Evolutionary conservation across 2,329 filamentous ascomycete genomes (phyloP).

Genomic region (Leptographium flavum): DNA sequence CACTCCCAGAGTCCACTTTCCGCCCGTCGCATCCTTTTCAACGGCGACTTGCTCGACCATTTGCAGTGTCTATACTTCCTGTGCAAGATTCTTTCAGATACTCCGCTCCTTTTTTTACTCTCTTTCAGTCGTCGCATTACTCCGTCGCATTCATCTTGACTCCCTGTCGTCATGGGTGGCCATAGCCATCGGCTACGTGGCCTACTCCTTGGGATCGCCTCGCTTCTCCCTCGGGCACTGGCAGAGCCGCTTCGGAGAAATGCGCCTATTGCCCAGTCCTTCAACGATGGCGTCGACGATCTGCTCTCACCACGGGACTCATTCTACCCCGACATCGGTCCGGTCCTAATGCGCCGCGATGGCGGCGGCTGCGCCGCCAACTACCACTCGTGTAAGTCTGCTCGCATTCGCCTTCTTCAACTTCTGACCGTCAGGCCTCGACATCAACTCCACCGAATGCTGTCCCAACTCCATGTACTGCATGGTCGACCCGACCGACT

Average conservation of each 20-base stretch:
- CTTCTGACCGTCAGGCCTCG: slow-evolving; percentile 11
- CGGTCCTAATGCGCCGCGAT: slow-evolving; percentile 5
- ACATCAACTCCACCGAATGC: slow-evolving; percentile 15
- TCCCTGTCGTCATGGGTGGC: too few relatives aligned
- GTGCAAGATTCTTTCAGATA: background rate
- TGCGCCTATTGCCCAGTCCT: background rate
- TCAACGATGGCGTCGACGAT: background rate
- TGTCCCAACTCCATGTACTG: slow-evolving; percentile 17
- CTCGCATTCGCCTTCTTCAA: background rate
- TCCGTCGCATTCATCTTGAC: background rate
- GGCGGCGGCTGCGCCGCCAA: slow-evolving; percentile 5
- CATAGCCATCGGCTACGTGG: background rate
- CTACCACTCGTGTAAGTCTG: slow-evolving; percentile 9
- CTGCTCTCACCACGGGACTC: background rate
- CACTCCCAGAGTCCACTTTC: too few relatives aligned
- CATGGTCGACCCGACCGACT: slow-evolving; percentile 15
- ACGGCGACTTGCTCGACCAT: too few relatives aligned
- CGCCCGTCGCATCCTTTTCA: too few relatives aligned
- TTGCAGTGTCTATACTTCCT: too few relatives aligned
- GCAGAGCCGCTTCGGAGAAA: background rate
- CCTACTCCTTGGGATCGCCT: background rate
- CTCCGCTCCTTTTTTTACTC: background rate
- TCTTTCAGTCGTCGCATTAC: too few relatives aligned
- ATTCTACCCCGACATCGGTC: background rate
- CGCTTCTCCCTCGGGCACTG: background rate